phyloP scores from a whole-genome alignment of 2,329 filamentous ascomycete species.

The Cadophora gregata region DNA sequence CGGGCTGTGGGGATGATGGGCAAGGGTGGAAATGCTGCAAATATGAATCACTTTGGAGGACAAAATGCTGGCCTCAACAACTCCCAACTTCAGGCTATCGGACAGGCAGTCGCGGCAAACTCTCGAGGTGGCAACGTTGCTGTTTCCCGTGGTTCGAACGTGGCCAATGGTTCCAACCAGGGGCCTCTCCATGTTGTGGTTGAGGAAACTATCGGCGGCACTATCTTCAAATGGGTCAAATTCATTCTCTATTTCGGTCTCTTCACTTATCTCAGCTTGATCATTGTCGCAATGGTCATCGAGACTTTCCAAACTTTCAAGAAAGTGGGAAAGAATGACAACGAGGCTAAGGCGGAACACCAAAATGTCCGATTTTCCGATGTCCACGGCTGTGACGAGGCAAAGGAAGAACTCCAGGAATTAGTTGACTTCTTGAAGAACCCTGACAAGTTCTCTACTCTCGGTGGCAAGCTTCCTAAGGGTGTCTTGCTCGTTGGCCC shows the following conservation, averaged over 20 bases:
- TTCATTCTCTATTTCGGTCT: slow-evolving; percentile 82
- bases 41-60: slow-evolving; percentile 27
- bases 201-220: slow-evolving; percentile 81
- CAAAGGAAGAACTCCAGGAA: slow-evolving; percentile 96
- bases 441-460: slow-evolving; percentile 89
- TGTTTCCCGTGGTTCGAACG: slow-evolving; percentile 52
- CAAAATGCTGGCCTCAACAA: slow-evolving; percentile 52
- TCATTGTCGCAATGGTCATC: slow-evolving; percentile 80
- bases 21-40: slow-evolving; percentile 41
- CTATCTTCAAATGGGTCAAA: slow-evolving; percentile 90
- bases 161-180: slow-evolving; percentile 73
- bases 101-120: slow-evolving; percentile 79
- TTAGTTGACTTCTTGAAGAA: slow-evolving; percentile 95
- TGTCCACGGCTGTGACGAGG: slow-evolving; percentile 96
- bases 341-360: slow-evolving; percentile 89
- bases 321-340: slow-evolving; percentile 73
- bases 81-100: slow-evolving; percentile 76
- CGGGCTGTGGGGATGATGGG: slow-evolving; percentile 73
- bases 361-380: slow-evolving; percentile 92
- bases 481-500: slow-evolving; percentile 94
- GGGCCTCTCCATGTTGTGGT: slow-evolving; percentile 95
- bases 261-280: slow-evolving; percentile 78
- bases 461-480: slow-evolving; percentile 96
- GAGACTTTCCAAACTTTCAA: slow-evolving; percentile 82
- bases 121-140: slow-evolving; percentile 69